A percentile compares a stretch with the other conserved stretches of the same genome.
phyloP scores from a whole-genome alignment of 2,329 filamentous ascomycete species.

The Fusarium devonianum region DNA sequence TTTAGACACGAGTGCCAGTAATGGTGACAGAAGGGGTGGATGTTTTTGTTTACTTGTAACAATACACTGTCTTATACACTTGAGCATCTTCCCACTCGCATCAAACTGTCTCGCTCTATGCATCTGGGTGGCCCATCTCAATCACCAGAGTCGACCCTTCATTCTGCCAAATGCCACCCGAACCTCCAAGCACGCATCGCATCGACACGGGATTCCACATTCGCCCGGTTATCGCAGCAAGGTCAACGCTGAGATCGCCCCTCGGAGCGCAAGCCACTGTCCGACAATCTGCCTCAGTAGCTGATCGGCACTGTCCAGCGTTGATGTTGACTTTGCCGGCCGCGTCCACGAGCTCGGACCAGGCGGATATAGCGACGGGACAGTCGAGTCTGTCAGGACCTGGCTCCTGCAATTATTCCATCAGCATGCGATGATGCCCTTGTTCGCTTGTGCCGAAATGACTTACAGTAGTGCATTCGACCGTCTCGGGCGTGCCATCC shows the following conservation, averaged over 20 bases:
- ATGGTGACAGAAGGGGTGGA: not conserved
- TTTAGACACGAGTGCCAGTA: not conserved
- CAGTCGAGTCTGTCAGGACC: slow-evolving; percentile 32
- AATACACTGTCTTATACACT: slow-evolving; percentile 7
- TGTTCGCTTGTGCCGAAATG: not conserved
- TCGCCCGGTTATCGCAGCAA: slow-evolving; percentile 20
- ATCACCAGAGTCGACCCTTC: slow-evolving; percentile 23
- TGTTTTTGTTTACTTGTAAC: not conserved
- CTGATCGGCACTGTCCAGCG: slow-evolving; percentile 21
- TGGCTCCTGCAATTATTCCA: slow-evolving; percentile 17
- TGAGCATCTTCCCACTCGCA: not conserved
- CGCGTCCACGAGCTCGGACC: slow-evolving; percentile 12
- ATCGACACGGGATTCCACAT: slow-evolving; percentile 38
- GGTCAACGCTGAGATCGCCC: not conserved
- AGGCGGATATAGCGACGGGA: slow-evolving; percentile 27
- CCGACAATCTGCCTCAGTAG: slow-evolving; percentile 10
- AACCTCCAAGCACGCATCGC: slow-evolving; percentile 33
- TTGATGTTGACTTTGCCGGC: slow-evolving; percentile 11
- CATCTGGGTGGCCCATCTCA: slow-evolving; percentile 18
- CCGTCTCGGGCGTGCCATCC: slow-evolving; percentile 14
- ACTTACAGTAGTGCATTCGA: slow-evolving; percentile 27
- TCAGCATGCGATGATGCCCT: not conserved
- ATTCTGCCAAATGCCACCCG: slow-evolving; percentile 34
- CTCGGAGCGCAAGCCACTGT: slow-evolving; percentile 30
- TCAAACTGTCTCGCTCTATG: not conserved